A percentile compares a stretch with the other conserved stretches of the same genome.
These are phyloP conservation scores for Athelia psychrophila DNA, from an alignment of 1,284 basidiomycete genomes.

Conservation along the genomic window DNA sequence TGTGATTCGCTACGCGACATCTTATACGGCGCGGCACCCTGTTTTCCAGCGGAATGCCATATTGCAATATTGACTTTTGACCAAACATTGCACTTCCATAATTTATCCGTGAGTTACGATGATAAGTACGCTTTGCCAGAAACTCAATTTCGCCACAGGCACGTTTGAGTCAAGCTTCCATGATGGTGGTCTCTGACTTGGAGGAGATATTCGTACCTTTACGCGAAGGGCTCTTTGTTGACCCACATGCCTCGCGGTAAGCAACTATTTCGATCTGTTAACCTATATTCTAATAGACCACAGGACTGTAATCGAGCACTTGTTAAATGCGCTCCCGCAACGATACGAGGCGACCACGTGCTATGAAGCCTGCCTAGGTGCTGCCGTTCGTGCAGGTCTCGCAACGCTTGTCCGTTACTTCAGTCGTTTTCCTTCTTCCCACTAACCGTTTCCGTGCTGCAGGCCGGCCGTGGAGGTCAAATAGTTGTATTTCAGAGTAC, in stretches of 20 bases:
- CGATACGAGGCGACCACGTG: conserved; percentile 56
- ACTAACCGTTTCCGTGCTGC: conserved; percentile 4
- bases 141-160: conserved; percentile 37
- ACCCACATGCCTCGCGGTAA: conserved; percentile 71
- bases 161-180: conserved; percentile 55
- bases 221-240: conserved; percentile 74
- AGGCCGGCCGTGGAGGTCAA: conserved; percentile 86
- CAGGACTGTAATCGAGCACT: conserved; percentile 56
- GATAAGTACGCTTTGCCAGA: neutral
- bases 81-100: conserved; percentile 84
- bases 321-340: conserved; percentile 67
- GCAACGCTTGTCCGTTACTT: conserved; percentile 61
- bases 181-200: conserved; percentile 88
- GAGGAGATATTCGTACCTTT: conserved; percentile 92
- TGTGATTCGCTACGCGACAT: conserved; percentile 66
- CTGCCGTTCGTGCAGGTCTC: conserved; percentile 73
- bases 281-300: neutral
- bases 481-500: conserved; percentile 80
- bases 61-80: conserved; percentile 91
- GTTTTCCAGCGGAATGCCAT: conserved; percentile 49
- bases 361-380: conserved; percentile 72
- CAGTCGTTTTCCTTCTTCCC: conserved; percentile 3
- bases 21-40: conserved; percentile 65
- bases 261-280: conserved; percentile 16
- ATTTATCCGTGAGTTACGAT: conserved; percentile 71